Base-by-base conservation (phyloP, 1,284 basidiomycete species). In the Sporisorium sorghi region DNA sequence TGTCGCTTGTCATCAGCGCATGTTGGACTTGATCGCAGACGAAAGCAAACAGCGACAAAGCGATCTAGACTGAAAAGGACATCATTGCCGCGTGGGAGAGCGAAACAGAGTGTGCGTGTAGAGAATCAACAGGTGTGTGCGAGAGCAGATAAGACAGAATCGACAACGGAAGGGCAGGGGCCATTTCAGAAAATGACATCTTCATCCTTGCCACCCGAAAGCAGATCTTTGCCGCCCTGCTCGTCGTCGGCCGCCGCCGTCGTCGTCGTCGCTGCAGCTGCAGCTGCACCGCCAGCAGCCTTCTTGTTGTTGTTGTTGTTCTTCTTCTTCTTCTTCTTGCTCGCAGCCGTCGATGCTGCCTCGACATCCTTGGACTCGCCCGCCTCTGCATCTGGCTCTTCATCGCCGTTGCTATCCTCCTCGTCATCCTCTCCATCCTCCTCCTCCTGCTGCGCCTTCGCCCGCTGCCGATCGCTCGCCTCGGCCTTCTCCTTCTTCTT, bases 111-210 rank as follows among this genome's bases (percentile, higher is more conserved):
- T 21, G 26, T 32, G 44, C 21, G 28, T 28, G 19, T 43, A 47
- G 50, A 17, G n/a, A 14, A 33, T 3, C 15, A 24, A 47, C 15
- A 24, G 6, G 10, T 39, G 37, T 40, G n/a, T 15, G 37, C 37
- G 37, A 14, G n/a, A 40, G n/a, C 9, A 10, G 37, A 40, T n/a
- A 17, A 37, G 17, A n/a, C n/a, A 11, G 17, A 37, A 19, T 40
- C 17, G 37, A 33, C 23, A n/a, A 23, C 17, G 17, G 15, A 17
- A n/a, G n/a, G 5, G 28, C 17, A 17, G 15, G 24, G 24, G 19
- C 2, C 11, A 28, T 23, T 6, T 48, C 55, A 84, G 64, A 84
- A 84, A 52, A 84, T 83, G 55, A 84, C 82, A 58, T 84, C 83
- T 23, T 79, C 76, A 54, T 84, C 83, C 73, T 83, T 82, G 37